phyloP scores from a whole-genome alignment of 2,329 filamentous ascomycete species.

The Pseudogymnoascus sp. region DNA sequence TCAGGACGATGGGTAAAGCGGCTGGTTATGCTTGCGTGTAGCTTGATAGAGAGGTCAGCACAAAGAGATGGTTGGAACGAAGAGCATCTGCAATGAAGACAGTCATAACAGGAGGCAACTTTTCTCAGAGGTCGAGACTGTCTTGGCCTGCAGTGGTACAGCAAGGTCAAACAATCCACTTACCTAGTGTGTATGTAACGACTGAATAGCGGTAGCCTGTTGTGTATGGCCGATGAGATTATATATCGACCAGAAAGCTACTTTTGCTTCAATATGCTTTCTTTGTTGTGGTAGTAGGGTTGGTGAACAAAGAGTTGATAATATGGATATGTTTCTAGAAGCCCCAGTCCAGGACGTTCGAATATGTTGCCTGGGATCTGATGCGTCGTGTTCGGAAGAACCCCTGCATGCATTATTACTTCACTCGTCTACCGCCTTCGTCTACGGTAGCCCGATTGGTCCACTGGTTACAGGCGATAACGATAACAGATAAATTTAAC shows the following conservation, averaged over 20 bases:
- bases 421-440: slow-evolving; percentile 7
- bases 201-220: slow-evolving; percentile 6
- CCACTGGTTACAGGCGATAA: not conserved
- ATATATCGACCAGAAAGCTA: not conserved
- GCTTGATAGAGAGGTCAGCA: not conserved
- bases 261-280: not conserved
- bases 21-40: not conserved
- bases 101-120: slow-evolving; percentile 3
- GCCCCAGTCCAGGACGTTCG: not conserved
- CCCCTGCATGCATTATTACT: slow-evolving; percentile 7
- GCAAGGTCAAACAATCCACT: slow-evolving; percentile 4
- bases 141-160: not conserved
- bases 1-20: not conserved
- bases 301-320: slow-evolving; percentile 4
- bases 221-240: not conserved
- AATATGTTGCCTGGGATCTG: slow-evolving; percentile 9
- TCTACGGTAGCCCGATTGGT: slow-evolving; percentile 2
- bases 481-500: slow-evolving; percentile 10
- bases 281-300: slow-evolving; percentile 6
- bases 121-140: not conserved
- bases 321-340: slow-evolving; percentile 10
- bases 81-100: not conserved
- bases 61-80: not conserved
- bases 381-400: slow-evolving; percentile 12
- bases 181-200: slow-evolving; percentile 6